Base-by-base conservation (phyloP, 78 protist genomes). In the Planoprotostelium fungivorum region DNA sequence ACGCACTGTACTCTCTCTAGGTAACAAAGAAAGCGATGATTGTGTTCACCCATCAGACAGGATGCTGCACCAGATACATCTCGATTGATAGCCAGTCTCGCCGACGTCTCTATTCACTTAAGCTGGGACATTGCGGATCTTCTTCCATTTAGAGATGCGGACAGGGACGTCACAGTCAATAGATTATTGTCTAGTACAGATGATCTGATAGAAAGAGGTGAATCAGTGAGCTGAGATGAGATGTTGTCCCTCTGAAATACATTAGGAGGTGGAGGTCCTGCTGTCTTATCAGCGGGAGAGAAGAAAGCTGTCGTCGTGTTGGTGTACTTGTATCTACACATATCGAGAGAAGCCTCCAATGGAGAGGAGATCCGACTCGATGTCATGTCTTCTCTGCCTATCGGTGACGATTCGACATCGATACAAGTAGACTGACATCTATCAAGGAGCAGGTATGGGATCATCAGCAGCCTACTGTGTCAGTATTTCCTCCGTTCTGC, bases 391-490 rank as follows among this genome's bases (percentile, higher is more conserved):
- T 51, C 73, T 16, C 31, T 51, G 5, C 73, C 73, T 25, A 16
- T 51, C 73, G 73, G 73, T 51, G 16, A 25, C 31, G 5, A 51
- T 16, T 25, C 73, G n/a, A 51, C 31, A 25, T 51, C 31, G 73
- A 25, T 25, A 51, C 73, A 51, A 5, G 73, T 25, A 51, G 73
- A 51, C 16, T 51, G 31, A 51, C 73, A 16, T 5, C 16, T 51
- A 51, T 51, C 73, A 51, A 51, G 97, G 97, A n/a, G 94, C 95
- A 1, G 97, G 97, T n/a, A 86, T 95, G 28, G 97, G 97, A 10
- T 93, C 95, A n/a, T 91, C 94, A 0, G 97, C 95, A n/a, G 85
- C 94, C 28, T 95, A 92, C 90, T 83, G 91, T 88, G 97, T 95
- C 29, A 63, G 95, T 83, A 9, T 93, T 25, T 87, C 90, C 31